Base-by-base conservation (phyloP, 805 yeast genomes). In the Candida tibetensis region DNA sequence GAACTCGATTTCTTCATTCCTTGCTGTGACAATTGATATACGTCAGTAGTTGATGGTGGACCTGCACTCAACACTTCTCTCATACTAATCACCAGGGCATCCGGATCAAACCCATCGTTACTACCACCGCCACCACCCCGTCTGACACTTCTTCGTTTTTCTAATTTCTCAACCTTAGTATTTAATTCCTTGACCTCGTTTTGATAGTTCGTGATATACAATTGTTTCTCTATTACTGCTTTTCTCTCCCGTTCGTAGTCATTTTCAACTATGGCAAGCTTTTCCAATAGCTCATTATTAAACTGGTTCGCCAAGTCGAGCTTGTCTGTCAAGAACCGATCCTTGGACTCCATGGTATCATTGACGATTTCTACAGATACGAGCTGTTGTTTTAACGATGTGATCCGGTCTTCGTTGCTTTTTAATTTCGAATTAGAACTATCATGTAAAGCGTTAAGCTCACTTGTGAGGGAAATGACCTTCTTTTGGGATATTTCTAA, bases 311-410 rank as follows among this genome's bases (percentile, higher is more conserved):
- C 50, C 6, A 57, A 42, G 31, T 53, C 61, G 14, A 68, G 49
- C 37, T 66, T 65, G 43, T 47, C 55, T n/a, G 47, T 51, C 1
- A 64, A 39, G 3, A 69, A 48, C 7, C 76, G 50, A 40, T 68
- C 71, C 19, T 61, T 57, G 17, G 63, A 55, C 38, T 62, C 66
- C 62, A 66, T 60, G 34, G 53, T 58, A 37, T 71, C 76, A 44
- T 70, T 69, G 17, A 53, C 50, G n/a, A 70, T 69, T 42, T 71
- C 76, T 17, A 64, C 53, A n/a, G 62, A 55, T 4, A 69, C 69
- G 21, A 70, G 46, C 29, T 57, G 50, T 31, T 55, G 60, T 37
- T 56, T 62, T 22, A 67, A 50, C 2, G 37, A 36, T 1, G 44
- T 41, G 10, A 56, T 46, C 22, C 53, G 46, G 6, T 41, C 44